Base-by-base conservation (phyloP, 768 basidiomycete species). In the Tulasnella sp. region DNA sequence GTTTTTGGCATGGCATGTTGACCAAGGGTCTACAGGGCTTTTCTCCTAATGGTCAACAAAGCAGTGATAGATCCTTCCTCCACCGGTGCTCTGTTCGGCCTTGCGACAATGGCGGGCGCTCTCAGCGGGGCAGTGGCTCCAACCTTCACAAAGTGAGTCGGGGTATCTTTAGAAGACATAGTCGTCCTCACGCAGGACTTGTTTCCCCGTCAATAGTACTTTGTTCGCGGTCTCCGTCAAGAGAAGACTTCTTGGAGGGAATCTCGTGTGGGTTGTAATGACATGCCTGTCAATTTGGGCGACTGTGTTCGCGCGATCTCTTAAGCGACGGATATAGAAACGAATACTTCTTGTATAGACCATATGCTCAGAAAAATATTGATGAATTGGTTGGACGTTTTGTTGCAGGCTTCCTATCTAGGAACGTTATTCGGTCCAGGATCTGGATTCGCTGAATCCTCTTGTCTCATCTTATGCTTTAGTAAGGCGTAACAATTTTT, bases 31-130 rank as follows among this genome's bases (percentile, higher is more conserved):
- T 18, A 46, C 5, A 77, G 76, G 4, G 26, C 76, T 15, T n/a
- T 11, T 3, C 35, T 70, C 26, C 18, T 77, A 9, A n/a, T 70
- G 15, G 42, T 71, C 61, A 77, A 77, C 26, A 20, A 35, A 10
- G 20, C n/a, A 11, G 26, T 57, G 57, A 16, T 29, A 15, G 67
- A 70, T 40, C 32, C 13, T 11, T 6, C 39, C 32, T 10, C 42
- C 11, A 20, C 42, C 32, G 76, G 76, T 11, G 57, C 61, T 4
- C 70, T 70, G 9, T 77, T 77, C 39, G 76, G 61, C 13, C 61
- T 77, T 3, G n/a, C 13, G 13, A 6, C 42, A 44, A 13, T 13
- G 42, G 42, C 42, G 5, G 42, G 42, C 42, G 13, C 13, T 44
- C 42, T 44, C 42, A 13, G 42, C 42, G 42, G 6, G 42, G 42